These are phyloP conservation scores for Russula sp. DNA, from an alignment of 768 basidiomycete species.

Conservation along the genomic window DNA sequence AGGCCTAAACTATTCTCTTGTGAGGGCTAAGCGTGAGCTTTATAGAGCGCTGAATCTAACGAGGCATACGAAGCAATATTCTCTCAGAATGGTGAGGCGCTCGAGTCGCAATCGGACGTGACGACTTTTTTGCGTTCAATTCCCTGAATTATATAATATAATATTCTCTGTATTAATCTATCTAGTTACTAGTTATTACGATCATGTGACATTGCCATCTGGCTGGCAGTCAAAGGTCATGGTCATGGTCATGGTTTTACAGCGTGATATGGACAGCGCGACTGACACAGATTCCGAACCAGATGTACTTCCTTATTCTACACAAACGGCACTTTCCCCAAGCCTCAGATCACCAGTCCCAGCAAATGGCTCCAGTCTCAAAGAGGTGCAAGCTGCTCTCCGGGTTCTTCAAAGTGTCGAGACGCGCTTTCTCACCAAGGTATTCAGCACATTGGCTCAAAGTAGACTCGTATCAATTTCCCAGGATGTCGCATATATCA, in stretches of 20 bases:
- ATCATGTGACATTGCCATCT: no score
- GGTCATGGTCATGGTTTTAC: neutral
- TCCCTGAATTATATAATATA: conserved; percentile 22
- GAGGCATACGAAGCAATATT: conserved; percentile 57
- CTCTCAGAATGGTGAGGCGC: conserved; percentile 45
- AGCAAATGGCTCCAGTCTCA: neutral
- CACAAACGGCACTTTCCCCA: conserved; percentile 5
- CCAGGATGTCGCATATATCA: conserved; percentile 13
- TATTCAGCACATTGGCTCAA: conserved; percentile 11
- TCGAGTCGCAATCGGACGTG: conserved; percentile 52
- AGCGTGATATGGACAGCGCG: conserved; percentile 34
- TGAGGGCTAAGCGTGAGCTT: conserved; percentile 12
- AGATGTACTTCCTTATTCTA: conserved; percentile 15
- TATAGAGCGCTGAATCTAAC: conserved; percentile 52
- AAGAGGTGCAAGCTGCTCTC: conserved; percentile 2
- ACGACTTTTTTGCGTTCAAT: conserved; percentile 45
- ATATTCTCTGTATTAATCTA: neutral
- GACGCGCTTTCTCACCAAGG: conserved; percentile 6
- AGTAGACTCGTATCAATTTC: conserved; percentile 10
- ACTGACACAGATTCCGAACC: conserved; percentile 49
- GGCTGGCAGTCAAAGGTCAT: no score
- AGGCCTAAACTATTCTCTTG: conserved; percentile 8
- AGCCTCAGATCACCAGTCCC: neutral
- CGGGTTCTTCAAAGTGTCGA: neutral
- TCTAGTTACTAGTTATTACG: neutral